A percentile compares a stretch with the other conserved stretches of the same genome.
These are phyloP conservation scores for Alternaria brassicicola DNA, from an alignment of 2,329 filamentous ascomycete species.

Conservation along the genomic window DNA sequence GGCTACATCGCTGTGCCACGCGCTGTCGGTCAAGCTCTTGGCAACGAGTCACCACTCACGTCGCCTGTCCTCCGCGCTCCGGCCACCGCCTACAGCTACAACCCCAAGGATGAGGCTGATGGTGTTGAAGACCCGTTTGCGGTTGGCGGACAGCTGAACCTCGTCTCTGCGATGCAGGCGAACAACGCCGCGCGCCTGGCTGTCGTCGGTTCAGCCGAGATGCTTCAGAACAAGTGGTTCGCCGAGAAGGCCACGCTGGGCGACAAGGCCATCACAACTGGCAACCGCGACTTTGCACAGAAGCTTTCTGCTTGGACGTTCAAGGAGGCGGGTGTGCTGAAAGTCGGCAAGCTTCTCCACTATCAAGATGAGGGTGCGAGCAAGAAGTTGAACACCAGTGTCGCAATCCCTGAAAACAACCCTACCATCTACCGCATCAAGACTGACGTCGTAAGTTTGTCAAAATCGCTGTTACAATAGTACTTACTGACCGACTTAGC, in stretches of 20 bases:
- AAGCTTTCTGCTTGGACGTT: slow-evolving; percentile 94
- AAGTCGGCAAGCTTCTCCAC: slow-evolving; percentile 83
- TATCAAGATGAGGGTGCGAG: slow-evolving; percentile 64
- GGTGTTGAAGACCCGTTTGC: slow-evolving; percentile 83
- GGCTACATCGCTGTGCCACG: slow-evolving; percentile 80
- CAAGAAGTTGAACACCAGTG: slow-evolving; percentile 49
- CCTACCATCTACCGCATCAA: slow-evolving; percentile 93
- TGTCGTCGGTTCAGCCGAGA: slow-evolving; percentile 83
- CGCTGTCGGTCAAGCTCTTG: slow-evolving; percentile 80
- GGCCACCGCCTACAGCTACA: slow-evolving; percentile 88
- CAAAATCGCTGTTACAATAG: background rate
- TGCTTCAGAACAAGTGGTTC: slow-evolving; percentile 89
- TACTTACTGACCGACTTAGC: slow-evolving; percentile 56
- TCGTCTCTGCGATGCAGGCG: slow-evolving; percentile 87
- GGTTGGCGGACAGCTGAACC: slow-evolving; percentile 78
- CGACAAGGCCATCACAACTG: slow-evolving; percentile 66
- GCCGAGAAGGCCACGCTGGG: slow-evolving; percentile 69
- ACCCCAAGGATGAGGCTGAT: slow-evolving; percentile 80
- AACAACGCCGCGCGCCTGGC: slow-evolving; percentile 91
- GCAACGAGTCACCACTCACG: slow-evolving; percentile 74
- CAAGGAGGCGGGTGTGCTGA: slow-evolving; percentile 88
- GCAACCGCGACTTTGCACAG: slow-evolving; percentile 85
- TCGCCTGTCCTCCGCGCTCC: slow-evolving; percentile 83
- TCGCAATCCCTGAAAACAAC: slow-evolving; percentile 63
- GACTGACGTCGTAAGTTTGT: slow-evolving; percentile 83